Evolutionary conservation across 2,329 filamentous ascomycete species (phyloP), one percentile per base, ranked within the genome.

Genomic region (Massarina eburnea): DNA sequence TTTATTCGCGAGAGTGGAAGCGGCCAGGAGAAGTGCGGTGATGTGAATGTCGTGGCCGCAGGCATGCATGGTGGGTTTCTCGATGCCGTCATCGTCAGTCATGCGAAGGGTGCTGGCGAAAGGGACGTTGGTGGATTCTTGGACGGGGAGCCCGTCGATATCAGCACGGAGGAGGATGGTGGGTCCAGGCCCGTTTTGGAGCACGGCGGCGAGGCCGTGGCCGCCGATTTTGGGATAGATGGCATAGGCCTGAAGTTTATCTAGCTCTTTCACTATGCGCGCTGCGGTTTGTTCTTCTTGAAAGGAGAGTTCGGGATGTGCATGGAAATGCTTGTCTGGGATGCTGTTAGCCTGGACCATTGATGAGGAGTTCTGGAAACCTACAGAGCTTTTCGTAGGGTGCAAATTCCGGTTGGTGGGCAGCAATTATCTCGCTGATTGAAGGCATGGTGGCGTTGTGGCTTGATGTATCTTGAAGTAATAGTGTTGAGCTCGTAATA

Each of bases 31-130:
- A 3, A 86, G 70, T 24, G 72, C 71, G 0, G 80, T 75, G 20
- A 86, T 79, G 59, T 88, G 83, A 71, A 84, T 80, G 56, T 87
- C 63, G 38, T 67, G 84, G 0, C 84, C 84, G 61, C 83, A 87
- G 18, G 83, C 83, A 63, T 87, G 84, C 83, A 87, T 86, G 0
- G 84, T 79, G 0, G 80, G 78, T 41, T 77, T 76, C 43, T 74
- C 68, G 0, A 71, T 61, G 0, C 80, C 80, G 8, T 79, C 73
- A 2, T 62, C 46, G 51, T 78, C 74, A 24, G 67, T 70, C 57
- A 62, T 68, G 58, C 73, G 72, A 8, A 35, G 26, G 55, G 61
- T 48, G 54, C 71, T 10, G 0, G 81, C 77, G 57, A 85, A 86
- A 0, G 68, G 57, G 0, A 86, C 64, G 0, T 73, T 76, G 0